Base-by-base conservation (phyloP, 2,329 filamentous ascomycete species). In the Aspergillus sergii region DNA sequence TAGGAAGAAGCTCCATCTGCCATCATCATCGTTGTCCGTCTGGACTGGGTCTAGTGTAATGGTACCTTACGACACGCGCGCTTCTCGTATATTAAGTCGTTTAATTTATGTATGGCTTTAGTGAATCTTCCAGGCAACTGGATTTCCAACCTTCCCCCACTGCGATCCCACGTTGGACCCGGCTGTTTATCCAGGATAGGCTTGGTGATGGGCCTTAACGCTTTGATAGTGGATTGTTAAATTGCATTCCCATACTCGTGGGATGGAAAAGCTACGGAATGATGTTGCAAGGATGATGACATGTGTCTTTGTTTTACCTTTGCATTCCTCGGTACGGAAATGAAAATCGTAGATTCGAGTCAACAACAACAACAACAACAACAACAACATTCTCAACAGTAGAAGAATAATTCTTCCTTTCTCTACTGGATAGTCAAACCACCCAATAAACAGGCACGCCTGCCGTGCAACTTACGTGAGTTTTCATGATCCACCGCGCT, bases 401-500 rank as follows among this genome's bases (percentile, higher is more conserved):
- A 36, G 5, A 14, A 6, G 34, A 36, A 14, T 36, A 36, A 14
- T 14, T 14, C 12, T 14, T 36, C 36, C 36, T 8, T 39, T 7
- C 36, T 7, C 36, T 39, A 12, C 34, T 36, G 34, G 34, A 36
- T 36, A 36, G 12, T 36, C 34, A 16, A 32, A 3, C 30, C 34
- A 36, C 12, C 5, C 34, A 36, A 36, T 36, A 14, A 32, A 43
- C 14, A 14, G 11, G 54, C 36, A 21, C 28, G 16, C 39, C n/a
- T 43, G 34, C 43, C 7, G 46, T 39, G n/a, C 36, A 32, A 16
- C 53, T 34, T 32, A 50, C 16, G 19, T n/a, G 28, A n/a, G 36
- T 43, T 34, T 43, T 21, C 57, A 60, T 61, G 62, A 64, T 64
- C 62, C 61, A 56, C 63, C 51, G 39, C 43, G 50, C 58, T 61